These are phyloP conservation scores for Candida frijolesensis DNA, from an alignment of 1,139 yeast genomes.

Conservation along the genomic window DNA sequence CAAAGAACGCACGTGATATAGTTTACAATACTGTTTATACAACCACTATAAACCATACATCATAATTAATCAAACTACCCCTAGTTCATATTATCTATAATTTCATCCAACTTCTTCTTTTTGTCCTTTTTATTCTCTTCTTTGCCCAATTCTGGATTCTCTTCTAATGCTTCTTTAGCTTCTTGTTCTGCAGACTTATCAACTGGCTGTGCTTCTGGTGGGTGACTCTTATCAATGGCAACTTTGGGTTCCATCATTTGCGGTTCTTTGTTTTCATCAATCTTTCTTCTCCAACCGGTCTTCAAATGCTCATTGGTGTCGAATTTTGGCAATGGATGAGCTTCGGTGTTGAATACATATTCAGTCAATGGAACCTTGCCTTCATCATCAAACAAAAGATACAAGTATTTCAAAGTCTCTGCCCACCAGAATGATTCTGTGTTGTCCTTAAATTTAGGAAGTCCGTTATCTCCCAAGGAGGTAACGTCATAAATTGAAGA, in stretches of 20 bases:
- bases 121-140: conserved; percentile 29
- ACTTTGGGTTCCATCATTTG: conserved; percentile 20
- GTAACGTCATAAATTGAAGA: conserved; percentile 71
- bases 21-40: neutral
- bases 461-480: conserved; percentile 34
- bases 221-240: conserved; percentile 31
- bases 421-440: conserved; percentile 95
- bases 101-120: conserved; percentile 28
- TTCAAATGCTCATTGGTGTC: conserved; percentile 54
- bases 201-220: conserved; percentile 49
- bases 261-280: conserved; percentile 23
- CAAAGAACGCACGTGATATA: neutral
- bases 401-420: conserved; percentile 87
- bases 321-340: conserved; percentile 86
- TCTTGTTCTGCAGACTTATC: conserved; percentile 42
- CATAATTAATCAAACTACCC: neutral
- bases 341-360: conserved; percentile 88
- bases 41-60: neutral
- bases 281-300: conserved; percentile 63
- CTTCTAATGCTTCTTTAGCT: conserved; percentile 37
- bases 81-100: conserved; percentile 16
- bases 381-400: conserved; percentile 73
- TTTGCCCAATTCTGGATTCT: conserved; percentile 31
- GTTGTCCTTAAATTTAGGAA: conserved; percentile 62
- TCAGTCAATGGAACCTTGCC: conserved; percentile 60